Percentiles rank a stretch among this genome's conserved stretches.
These are phyloP conservation scores for Trichophaea hybrida DNA, from an alignment of 2,329 filamentous ascomycete species.

Conservation along the genomic window DNA sequence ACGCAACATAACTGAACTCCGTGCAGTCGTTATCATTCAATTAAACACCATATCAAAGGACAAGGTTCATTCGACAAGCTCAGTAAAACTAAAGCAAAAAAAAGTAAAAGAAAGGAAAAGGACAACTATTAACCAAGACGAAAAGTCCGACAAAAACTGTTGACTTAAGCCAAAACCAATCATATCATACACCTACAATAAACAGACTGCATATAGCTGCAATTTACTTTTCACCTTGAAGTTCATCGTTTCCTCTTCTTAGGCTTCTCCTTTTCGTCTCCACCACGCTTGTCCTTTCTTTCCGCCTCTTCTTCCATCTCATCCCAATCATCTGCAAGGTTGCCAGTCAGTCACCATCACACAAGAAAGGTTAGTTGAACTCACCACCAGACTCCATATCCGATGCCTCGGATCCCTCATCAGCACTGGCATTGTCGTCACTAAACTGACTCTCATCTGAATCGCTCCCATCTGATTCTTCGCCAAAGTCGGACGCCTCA, in stretches of 20 bases:
- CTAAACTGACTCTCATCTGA: conserved; percentile 79
- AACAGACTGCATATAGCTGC: not conserved
- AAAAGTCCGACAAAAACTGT: too few species aligned
- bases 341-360: conserved; percentile 9
- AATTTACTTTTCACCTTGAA: conserved; percentile 24
- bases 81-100: too few species aligned
- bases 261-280: conserved; percentile 40
- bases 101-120: too few species aligned
- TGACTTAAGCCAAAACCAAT: not conserved
- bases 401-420: conserved; percentile 53
- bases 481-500: conserved; percentile 73
- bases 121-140: too few species aligned
- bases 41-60: too few species aligned
- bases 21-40: too few species aligned
- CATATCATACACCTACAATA: conserved; percentile 20
- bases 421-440: conserved; percentile 69
- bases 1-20: too few species aligned
- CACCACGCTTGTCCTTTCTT: conserved; percentile 45
- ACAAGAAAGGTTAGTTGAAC: conserved; percentile 11
- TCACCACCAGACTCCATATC: conserved; percentile 55
- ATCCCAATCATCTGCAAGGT: conserved; percentile 64
- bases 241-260: conserved; percentile 54
- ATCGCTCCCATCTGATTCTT: conserved; percentile 59
- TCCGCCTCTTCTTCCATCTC: conserved; percentile 77
- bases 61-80: too few species aligned